phyloP scores from a whole-genome alignment of 1,139 yeast species.

The Geotrichum klebahnii region DNA sequence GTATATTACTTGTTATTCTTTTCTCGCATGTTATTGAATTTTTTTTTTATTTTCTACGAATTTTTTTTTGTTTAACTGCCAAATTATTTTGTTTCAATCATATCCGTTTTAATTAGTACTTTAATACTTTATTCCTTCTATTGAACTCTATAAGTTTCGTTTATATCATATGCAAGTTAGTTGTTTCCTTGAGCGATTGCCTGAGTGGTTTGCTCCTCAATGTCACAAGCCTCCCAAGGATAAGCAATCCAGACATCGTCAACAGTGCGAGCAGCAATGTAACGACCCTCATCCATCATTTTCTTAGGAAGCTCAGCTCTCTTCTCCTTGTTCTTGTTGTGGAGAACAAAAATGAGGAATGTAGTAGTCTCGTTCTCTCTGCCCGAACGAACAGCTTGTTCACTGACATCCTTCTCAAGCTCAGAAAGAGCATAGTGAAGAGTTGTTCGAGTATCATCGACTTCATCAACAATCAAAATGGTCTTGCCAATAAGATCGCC shows the following conservation, averaged over 20 bases:
- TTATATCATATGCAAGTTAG: too few relatives aligned
- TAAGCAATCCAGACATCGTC: constrained; percentile 96
- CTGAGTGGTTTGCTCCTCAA: constrained; percentile 75
- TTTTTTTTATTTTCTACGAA: neutral
- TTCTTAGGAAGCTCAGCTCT: constrained; percentile 69
- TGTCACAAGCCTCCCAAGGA: constrained; percentile 94
- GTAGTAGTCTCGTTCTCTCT: constrained; percentile 57
- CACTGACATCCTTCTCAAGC: constrained; percentile 73
- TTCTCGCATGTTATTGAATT: neutral
- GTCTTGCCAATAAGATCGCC: constrained; percentile 73
- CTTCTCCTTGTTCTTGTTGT: constrained; percentile 87
- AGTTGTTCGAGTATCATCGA: constrained; percentile 93
- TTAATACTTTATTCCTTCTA: neutral
- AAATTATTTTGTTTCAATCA: neutral
- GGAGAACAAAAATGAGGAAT: constrained; percentile 86
- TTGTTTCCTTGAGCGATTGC: constrained; percentile 74
- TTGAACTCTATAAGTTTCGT: too few relatives aligned
- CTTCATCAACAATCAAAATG: constrained; percentile 84
- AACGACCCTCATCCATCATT: constrained; percentile 62
- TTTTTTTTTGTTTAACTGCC: neutral
- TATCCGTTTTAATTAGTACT: neutral
- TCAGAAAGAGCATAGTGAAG: constrained; percentile 87
- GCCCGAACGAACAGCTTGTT: constrained; percentile 51
- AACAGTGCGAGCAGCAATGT: constrained; percentile 85
- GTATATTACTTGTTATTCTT: neutral